Evolutionary conservation across 345 rosid species (phyloP), one percentile per base, ranked within the genome.

Genomic region (Rhodamnia rubescens): DNA sequence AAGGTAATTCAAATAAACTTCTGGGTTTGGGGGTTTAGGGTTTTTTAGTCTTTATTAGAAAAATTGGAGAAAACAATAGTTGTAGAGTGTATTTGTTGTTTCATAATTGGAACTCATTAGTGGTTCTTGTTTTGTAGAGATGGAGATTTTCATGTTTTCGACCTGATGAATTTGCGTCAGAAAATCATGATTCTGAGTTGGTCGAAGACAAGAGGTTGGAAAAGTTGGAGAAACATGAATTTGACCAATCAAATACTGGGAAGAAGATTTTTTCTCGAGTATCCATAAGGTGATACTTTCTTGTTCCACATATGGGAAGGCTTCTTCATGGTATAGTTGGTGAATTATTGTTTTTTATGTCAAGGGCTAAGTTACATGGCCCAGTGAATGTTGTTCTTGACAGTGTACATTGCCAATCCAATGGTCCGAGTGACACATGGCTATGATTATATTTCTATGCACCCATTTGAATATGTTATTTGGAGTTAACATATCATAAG

Each of bases 131-230:
- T 51, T 80, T 81, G 82, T 36, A 86, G 87, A 87, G 81, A 84
- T 83, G 87, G 89, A 85, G 85, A 81, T 58, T 84, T 83, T 83
- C 82, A 20, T 83, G 87, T 83, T 85, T 85, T 74, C 74, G 32
- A 13, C 59, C 4, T 4, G 84, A 83, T 53, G 83, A 59, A 53
- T 55, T 80, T 32, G 82, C 85, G 42, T 74, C 85, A 2, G 64
- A 78, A 57, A 1, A 11, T 85, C 14, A 44, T 5, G 54, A 83
- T 58, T 44, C 86, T 36, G 83, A 53, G 83, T n/a, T 7, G 22
- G 51, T 83, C 40, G 88, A 86, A 83, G 84, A 83, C 50, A 56
- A 57, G 69, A 18, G 47, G 42, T 49, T 9, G 52, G 64, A 49
- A 83, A 88, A 86, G 81, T 61, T 29, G 74, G 80, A 50, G 52